These are phyloP conservation scores for Botrytis galanthina DNA, from an alignment of 2,329 filamentous ascomycete species.

Conservation along the genomic window DNA sequence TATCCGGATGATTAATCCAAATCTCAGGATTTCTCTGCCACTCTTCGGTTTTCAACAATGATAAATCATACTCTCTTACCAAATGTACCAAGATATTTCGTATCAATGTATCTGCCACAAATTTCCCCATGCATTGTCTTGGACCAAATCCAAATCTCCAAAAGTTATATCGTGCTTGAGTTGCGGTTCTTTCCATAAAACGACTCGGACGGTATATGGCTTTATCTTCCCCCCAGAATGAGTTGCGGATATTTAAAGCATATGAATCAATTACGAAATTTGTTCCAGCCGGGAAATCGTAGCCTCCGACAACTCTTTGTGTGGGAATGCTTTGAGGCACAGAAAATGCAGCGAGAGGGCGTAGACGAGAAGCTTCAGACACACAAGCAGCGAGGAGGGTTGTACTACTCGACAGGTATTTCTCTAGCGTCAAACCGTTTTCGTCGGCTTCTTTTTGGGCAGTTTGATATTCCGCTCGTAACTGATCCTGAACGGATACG, in stretches of 20 bases:
- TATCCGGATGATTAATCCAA: constrained; percentile 20
- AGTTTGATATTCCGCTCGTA: constrained; percentile 5
- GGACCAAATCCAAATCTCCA: constrained; percentile 49
- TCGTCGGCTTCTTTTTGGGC: constrained; percentile 1
- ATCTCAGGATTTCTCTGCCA: constrained; percentile 16
- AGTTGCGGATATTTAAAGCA: constrained; percentile 44
- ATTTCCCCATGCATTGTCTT: constrained; percentile 45
- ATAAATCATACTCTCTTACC: constrained; percentile 10
- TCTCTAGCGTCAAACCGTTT: constrained; percentile 21
- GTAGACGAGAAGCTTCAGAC: constrained; percentile 39
- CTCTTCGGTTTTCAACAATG: constrained; percentile 1
- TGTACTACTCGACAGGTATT: constrained; percentile 33
- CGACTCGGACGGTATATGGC: constrained; percentile 40
- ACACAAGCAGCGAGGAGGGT: constrained; percentile 40
- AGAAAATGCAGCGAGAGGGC: constrained; percentile 39
- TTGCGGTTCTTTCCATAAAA: constrained; percentile 29
- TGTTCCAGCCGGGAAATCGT: constrained; percentile 40
- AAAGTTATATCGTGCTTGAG: constrained; percentile 40
- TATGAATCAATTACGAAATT: constrained; percentile 46
- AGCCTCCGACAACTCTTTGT: constrained; percentile 39
- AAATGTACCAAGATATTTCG: constrained; percentile 22
- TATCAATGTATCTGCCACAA: constrained; percentile 43
- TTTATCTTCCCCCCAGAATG: constrained; percentile 42
- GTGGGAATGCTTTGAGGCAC: constrained; percentile 44
- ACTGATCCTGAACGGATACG: constrained; percentile 34